phyloP scores from a whole-genome alignment of 805 yeast genomes.

The Candida schatavii region DNA sequence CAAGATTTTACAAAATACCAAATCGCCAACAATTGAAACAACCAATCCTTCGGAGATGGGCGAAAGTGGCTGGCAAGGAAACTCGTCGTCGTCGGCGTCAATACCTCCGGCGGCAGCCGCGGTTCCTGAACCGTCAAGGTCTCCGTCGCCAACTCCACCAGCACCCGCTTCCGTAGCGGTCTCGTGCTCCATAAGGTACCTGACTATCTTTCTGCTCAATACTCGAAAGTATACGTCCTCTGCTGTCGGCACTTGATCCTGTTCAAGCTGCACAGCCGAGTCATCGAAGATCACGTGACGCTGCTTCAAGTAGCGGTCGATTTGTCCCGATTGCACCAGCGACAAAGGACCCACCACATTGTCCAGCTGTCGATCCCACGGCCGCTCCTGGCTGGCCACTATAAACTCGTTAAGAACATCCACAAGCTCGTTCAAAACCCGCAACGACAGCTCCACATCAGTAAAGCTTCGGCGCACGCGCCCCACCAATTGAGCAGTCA shows the following conservation, averaged over 20 bases:
- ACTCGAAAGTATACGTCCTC: constrained; percentile 19
- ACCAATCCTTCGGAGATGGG: constrained; percentile 14
- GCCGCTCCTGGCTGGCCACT: not conserved
- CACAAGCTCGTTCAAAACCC: not conserved
- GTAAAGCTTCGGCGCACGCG: constrained; percentile 13
- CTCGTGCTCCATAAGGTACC: constrained; percentile 11
- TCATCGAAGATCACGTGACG: not conserved
- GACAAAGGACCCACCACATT: not conserved
- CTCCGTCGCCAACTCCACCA: not conserved
- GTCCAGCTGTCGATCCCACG: not conserved
- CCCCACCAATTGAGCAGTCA: constrained; percentile 20
- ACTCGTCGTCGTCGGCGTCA: not conserved
- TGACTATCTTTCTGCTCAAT: constrained; percentile 20
- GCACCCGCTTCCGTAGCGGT: not conserved
- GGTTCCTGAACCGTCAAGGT: not conserved
- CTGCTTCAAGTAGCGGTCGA: not conserved
- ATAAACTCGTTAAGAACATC: not conserved
- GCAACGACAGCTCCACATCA: not conserved
- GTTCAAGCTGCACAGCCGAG: not conserved
- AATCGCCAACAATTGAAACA: constrained; percentile 24
- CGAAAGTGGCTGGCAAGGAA: constrained; percentile 8
- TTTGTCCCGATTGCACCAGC: not conserved
- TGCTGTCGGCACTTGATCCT: not conserved
- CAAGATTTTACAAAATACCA: constrained; percentile 23
- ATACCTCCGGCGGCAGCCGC: not conserved